phyloP scores from a whole-genome alignment of 495 filamentous ascomycete genomes.

The Lentithecium fluviatile region DNA sequence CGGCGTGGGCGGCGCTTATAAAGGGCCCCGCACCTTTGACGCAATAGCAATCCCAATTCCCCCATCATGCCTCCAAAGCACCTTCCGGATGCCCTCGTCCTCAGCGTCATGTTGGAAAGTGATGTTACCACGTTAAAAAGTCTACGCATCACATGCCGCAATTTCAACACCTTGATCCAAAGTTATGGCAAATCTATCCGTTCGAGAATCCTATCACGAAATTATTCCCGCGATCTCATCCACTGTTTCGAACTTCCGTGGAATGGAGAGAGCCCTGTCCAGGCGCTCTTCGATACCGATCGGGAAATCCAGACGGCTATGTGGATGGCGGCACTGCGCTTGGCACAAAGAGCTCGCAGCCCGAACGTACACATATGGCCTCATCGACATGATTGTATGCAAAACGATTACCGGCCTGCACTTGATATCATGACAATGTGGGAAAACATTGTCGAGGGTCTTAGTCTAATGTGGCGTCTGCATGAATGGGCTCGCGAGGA shows the following conservation, averaged over 20 bases:
- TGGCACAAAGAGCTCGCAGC: neutral
- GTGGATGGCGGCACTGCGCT: conserved; percentile 12
- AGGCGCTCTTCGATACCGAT: neutral
- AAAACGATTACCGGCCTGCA: too few species aligned
- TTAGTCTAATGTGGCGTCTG: conserved; percentile 5
- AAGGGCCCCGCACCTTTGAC: neutral
- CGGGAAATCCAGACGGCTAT: neutral
- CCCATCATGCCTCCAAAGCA: neutral
- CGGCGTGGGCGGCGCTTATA: neutral
- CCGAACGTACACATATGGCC: neutral
- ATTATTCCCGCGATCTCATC: neutral
- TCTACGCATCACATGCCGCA: conserved; percentile 1
- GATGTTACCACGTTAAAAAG: conserved; percentile 7
- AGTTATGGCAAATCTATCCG: conserved; percentile 1
- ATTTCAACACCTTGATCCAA: conserved; percentile 4
- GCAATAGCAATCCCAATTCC: neutral
- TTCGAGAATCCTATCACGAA: neutral
- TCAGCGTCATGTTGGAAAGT: neutral
- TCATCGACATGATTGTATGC: neutral
- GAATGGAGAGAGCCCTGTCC: neutral
- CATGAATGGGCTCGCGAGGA: neutral
- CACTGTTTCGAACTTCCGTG: neutral
- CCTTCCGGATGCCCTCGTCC: conserved; percentile 4
- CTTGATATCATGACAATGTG: neutral
- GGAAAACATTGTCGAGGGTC: conserved; percentile 1